These are phyloP conservation scores for Lactarius hengduanensis DNA, from an alignment of 768 basidiomycete species.

Conservation along the genomic window DNA sequence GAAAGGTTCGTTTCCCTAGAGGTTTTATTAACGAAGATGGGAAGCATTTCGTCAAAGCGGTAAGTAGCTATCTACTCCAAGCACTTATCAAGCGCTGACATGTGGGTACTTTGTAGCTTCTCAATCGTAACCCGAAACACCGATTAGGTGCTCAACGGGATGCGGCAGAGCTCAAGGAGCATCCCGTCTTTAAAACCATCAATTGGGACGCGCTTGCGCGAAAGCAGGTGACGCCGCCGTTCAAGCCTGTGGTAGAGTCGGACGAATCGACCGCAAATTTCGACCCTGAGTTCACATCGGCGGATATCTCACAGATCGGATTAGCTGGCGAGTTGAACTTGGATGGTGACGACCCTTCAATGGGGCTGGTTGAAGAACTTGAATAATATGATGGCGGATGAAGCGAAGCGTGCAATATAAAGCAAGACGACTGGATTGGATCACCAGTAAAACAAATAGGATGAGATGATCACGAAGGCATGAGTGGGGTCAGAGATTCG, in stretches of 20 bases:
- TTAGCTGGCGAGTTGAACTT: slow-evolving; percentile 43
- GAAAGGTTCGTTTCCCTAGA: slow-evolving; percentile 97
- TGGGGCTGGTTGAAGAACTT: too few relatives aligned
- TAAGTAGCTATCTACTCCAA: slow-evolving; percentile 44
- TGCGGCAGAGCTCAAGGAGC: slow-evolving; percentile 92
- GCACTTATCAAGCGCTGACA: background rate
- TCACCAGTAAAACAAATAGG: slow-evolving; percentile 1
- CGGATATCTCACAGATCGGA: slow-evolving; percentile 78
- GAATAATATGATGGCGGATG: too few relatives aligned
- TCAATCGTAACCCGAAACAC: slow-evolving; percentile 98
- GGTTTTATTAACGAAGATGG: slow-evolving; percentile 97
- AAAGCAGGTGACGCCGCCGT: slow-evolving; percentile 93
- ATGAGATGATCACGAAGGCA: slow-evolving; percentile 12
- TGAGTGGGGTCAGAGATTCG: slow-evolving; percentile 34
- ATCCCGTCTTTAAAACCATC: slow-evolving; percentile 87
- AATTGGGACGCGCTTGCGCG: slow-evolving; percentile 87
- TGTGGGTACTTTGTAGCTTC: slow-evolving; percentile 53
- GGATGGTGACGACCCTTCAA: slow-evolving; percentile 57
- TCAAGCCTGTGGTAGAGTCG: slow-evolving; percentile 96
- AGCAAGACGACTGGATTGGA: slow-evolving; percentile 8
- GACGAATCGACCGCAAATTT: slow-evolving; percentile 98
- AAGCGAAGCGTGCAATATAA: slow-evolving; percentile 9
- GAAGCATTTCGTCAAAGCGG: slow-evolving; percentile 98
- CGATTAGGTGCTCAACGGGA: slow-evolving; percentile 90
- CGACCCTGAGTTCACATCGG: slow-evolving; percentile 94